Conservation (phyloP, 768 basidiomycete species). For the Guyanaporus albipodus region DNA sequence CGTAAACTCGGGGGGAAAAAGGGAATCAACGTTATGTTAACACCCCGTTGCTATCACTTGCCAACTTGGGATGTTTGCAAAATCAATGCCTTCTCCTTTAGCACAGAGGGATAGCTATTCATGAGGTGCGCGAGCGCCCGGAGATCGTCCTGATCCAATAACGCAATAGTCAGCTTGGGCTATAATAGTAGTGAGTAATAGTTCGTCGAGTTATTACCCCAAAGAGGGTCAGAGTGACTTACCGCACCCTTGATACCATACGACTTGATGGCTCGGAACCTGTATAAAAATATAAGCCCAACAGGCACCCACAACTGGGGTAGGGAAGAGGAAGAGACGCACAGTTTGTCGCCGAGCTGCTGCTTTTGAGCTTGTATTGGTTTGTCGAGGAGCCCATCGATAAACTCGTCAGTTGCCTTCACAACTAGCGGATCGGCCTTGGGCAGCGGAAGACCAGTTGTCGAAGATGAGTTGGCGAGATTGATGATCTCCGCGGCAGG, state of each 20-base stretch:
- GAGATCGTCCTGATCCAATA: slow-evolving; percentile 84
- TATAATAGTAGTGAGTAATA: slow-evolving; percentile 25
- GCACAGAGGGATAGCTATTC: slow-evolving; percentile 78
- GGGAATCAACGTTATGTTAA: neutral
- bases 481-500: slow-evolving; percentile 74
- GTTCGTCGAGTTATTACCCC: neutral
- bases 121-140: slow-evolving; percentile 79
- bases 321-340: slow-evolving; percentile 23
- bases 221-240: slow-evolving; percentile 24
- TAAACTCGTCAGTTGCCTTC: slow-evolving; percentile 67
- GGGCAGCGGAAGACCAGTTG: slow-evolving; percentile 51
- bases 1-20: neutral
- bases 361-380: slow-evolving; percentile 68
- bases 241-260: slow-evolving; percentile 81
- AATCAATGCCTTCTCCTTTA: slow-evolving; percentile 69
- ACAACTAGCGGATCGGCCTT: slow-evolving; percentile 69
- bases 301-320: slow-evolving; percentile 18
- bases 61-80: slow-evolving; percentile 26
- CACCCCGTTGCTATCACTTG: slow-evolving; percentile 15
- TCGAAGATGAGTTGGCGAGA: slow-evolving; percentile 50
- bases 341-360: slow-evolving; percentile 75
- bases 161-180: slow-evolving; percentile 81
- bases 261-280: slow-evolving; percentile 61
- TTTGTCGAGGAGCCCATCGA: slow-evolving; percentile 57
- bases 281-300: slow-evolving; percentile 20